Evolutionary conservation across 768 basidiomycete species (phyloP).

Genomic region (Clitopilus hobsonii): DNA sequence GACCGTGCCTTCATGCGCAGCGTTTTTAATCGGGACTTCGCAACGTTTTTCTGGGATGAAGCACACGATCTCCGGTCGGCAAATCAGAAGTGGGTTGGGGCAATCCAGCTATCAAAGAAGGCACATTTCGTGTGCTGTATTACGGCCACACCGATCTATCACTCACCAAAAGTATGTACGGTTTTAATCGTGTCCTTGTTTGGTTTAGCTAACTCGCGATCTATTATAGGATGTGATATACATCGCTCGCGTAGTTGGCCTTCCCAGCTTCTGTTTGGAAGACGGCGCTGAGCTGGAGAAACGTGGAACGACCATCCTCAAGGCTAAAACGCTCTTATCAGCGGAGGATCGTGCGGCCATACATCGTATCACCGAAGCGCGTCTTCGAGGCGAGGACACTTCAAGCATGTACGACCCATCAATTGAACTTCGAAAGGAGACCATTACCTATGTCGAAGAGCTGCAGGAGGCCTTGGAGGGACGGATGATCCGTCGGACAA

Average conservation of each 20-base stretch:
- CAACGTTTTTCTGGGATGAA: conserved; percentile 7
- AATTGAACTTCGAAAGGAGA: background rate
- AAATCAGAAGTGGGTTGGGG: conserved; percentile 3
- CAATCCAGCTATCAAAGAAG: background rate
- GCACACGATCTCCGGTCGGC: conserved; percentile 10
- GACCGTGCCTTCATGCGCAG: too few species aligned
- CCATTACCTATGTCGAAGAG: background rate
- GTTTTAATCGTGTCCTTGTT: background rate
- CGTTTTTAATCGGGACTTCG: background rate
- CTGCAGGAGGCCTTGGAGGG: background rate
- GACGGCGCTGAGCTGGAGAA: too few species aligned
- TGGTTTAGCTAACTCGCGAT: background rate
- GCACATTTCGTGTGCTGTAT: background rate
- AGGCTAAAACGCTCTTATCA: too few species aligned
- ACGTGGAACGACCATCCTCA: too few species aligned
- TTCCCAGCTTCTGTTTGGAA: background rate
- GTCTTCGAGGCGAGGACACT: background rate
- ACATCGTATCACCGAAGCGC: background rate
- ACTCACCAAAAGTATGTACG: background rate
- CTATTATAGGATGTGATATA: conserved; percentile 3
- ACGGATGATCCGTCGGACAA: conserved; percentile 1
- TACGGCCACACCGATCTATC: conserved; percentile 11
- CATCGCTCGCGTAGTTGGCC: conserved; percentile 2
- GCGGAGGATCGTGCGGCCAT: background rate
- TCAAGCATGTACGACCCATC: background rate